Base-by-base conservation (phyloP, 2,329 filamentous ascomycete genomes). In the Exophiala dermatitidis region DNA sequence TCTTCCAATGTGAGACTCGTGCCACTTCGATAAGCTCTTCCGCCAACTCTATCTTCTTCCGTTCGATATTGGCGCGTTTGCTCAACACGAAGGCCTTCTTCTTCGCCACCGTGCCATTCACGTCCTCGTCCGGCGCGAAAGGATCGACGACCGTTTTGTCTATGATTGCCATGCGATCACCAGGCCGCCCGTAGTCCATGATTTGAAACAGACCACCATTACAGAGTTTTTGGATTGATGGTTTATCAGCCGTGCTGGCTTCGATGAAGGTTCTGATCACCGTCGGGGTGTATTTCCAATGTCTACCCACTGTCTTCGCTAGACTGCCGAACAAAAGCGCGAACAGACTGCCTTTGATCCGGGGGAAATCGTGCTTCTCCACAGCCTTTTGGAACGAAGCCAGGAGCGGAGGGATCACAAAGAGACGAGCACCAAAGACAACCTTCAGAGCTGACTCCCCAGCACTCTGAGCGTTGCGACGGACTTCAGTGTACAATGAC, bases 251-350 rank as follows among this genome's bases (percentile, higher is more conserved):
- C 34, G 84, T 84, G 12, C 87, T 90, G 2, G 93, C 89, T 63
- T 87, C 82, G 59, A 98, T 93, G 71, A 95, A 98, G 5, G 93
- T 77, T 49, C 85, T 84, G 73, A 98, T 88, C 46, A 96, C 74
- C n/a, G 85, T 81, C 1, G 94, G 93, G 0, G 93, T 89, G 69
- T 90, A 96, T 37, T 90, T 85, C 94, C 94, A 98, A 68, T 98
- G 90, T 50, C 87, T 85, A 44, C 89, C 82, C 43, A 95, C 80
- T 0, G 91, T 94, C 71, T 90, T 94, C 4, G 90, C 80, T 34
- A 98, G 74, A 56, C 88, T 94, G 7, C 91, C 90, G 63, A 91
- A 94, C 12, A 97, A 74, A 30, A 98, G 72, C 0, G 90, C 90
- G 68, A 93, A 97, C 74, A 98, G 83, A 34, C 86, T 87, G 33